Evolutionary conservation across 2,329 filamentous ascomycete genomes (phyloP), one percentile per base, ranked within the genome.

Genomic region (Teratosphaeria nubilosa): DNA sequence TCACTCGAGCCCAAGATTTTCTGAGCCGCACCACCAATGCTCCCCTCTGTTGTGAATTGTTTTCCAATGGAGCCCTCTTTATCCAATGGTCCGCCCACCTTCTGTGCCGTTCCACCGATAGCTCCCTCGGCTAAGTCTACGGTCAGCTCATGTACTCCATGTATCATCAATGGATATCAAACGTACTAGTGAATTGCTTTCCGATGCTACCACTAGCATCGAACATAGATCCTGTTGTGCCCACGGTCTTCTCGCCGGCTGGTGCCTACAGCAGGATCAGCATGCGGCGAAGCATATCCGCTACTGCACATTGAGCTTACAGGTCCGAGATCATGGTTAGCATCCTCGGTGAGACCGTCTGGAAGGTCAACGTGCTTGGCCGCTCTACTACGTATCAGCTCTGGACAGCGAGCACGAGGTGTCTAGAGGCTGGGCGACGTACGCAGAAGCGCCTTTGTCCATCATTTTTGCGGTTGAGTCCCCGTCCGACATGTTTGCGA

Each of bases 21-120:
- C 60, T 75, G 69, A 11, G 73, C 65, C n/a, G 62, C 66, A 2
- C 69, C 72, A 5, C 72, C 73, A 56, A 75, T 69, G 22, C 63
- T 64, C 3, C 73, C 73, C 48, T 68, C 64, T 2, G 64, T 62
- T 30, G 68, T 73, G 63, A 74, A 74, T n/a, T 73, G 68, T 60
- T 74, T 70, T 16, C 73, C 73, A 56, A 75, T 69, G 9, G 63
- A 60, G 2, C 74, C 73, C 25, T 71, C 55, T 31, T 66, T 67
- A 31, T 69, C 65, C 24, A 75, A 68, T 1, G 72, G 72, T 1
- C 73, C 73, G 10, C 73, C 73, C 22, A 75, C 55, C 59, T 70
- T 71, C 59, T 75, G 66, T 6, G 66, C 73, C 1, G 66, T 66
- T 4, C 70, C 67, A 6, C 73, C 73, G n/a, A 75, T 66, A 1